Percentiles rank a stretch among this genome's conserved stretches.
Evolutionary conservation across 805 yeast species (phyloP).

Genomic region (Debaryomyces tyrocola): DNA sequence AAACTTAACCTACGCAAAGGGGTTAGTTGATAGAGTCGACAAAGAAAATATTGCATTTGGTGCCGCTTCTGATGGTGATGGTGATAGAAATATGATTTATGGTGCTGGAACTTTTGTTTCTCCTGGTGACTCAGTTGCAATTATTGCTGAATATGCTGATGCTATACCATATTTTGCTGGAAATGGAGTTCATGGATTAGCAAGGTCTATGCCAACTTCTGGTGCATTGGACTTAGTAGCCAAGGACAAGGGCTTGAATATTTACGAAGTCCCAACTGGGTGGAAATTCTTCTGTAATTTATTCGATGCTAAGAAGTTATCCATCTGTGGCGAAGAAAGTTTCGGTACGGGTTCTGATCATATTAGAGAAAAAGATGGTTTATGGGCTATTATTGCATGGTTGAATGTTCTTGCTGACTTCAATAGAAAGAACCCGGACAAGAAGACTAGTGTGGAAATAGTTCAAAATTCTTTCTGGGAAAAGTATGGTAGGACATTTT

Average conservation of each 20-base stretch:
- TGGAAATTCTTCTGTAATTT: conserved; percentile 98
- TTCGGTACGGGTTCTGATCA: conserved; percentile 98
- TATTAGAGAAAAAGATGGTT: conserved; percentile 95
- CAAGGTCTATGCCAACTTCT: conserved; percentile 97
- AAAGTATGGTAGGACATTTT: conserved; percentile 94
- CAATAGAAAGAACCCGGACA: conserved; percentile 56
- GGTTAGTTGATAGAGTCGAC: conserved; percentile 87
- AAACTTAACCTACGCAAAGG: conserved; percentile 87
- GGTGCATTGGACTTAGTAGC: conserved; percentile 94
- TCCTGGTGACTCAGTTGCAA: conserved; percentile 98
- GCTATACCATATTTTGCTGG: conserved; percentile 87
- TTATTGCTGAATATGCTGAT: conserved; percentile 89
- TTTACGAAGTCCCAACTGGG: conserved; percentile 97
- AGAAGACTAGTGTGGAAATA: conserved; percentile 63
- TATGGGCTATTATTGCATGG: conserved; percentile 99
- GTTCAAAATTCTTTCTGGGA: conserved; percentile 88
- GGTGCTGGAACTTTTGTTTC: conserved; percentile 94
- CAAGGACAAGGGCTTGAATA: conserved; percentile 63
- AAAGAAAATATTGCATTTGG: conserved; percentile 82
- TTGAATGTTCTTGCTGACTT: conserved; percentile 89
- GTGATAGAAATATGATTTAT: conserved; percentile 98
- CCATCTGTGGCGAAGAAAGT: conserved; percentile 97
- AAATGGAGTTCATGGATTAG: conserved; percentile 87
- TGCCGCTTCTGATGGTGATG: conserved; percentile 98
- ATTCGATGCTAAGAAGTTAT: conserved; percentile 88